phyloP scores from a whole-genome alignment of 1,139 yeast genomes.

The Ogataea hybrid region DNA sequence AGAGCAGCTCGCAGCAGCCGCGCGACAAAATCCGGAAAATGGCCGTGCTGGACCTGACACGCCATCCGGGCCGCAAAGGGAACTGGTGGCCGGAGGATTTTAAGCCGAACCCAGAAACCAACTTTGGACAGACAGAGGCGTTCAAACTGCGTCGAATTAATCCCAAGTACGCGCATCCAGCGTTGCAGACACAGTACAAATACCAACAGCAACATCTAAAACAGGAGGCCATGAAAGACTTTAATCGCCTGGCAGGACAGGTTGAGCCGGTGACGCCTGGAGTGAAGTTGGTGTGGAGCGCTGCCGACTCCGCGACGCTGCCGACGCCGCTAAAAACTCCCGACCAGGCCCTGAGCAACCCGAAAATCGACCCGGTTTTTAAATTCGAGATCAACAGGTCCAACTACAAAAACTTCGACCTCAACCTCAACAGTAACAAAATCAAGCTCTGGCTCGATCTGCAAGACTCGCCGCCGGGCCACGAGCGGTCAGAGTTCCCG shows the following conservation, averaged over 20 bases:
- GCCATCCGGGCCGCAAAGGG: conserved; percentile 22
- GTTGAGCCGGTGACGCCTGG: conserved; percentile 13
- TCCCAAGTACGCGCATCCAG: conserved; percentile 20
- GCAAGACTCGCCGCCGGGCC: conserved; percentile 65
- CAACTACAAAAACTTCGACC: conserved; percentile 17
- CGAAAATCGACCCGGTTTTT: conserved; percentile 23
- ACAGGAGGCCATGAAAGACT: conserved; percentile 21
- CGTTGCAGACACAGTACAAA: conserved; percentile 18
- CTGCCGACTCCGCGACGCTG: conserved; percentile 3
- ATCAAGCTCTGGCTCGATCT: conserved; percentile 24
- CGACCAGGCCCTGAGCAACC: conserved; percentile 21
- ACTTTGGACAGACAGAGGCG: conserved; percentile 19
- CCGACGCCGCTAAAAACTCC: conserved; percentile 16
- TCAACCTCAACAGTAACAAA: conserved; percentile 19
- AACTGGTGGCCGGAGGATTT: conserved; percentile 34
- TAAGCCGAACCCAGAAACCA: conserved; percentile 24
- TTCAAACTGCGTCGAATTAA: conserved; percentile 21
- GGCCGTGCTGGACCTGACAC: conserved; percentile 19
- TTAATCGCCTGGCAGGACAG: conserved; percentile 22
- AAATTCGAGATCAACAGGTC: conserved; percentile 26
- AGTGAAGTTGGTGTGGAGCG: conserved; percentile 12
- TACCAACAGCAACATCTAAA: conserved; percentile 22
- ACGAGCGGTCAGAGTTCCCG: conserved; percentile 62
- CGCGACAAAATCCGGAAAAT: conserved; percentile 9
- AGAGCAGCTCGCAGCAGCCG: conserved; percentile 11